Evolutionary conservation across 805 yeast species (phyloP), one percentile per base, ranked within the genome.

Genomic region (Vanderwaltozyma yarrowii): DNA sequence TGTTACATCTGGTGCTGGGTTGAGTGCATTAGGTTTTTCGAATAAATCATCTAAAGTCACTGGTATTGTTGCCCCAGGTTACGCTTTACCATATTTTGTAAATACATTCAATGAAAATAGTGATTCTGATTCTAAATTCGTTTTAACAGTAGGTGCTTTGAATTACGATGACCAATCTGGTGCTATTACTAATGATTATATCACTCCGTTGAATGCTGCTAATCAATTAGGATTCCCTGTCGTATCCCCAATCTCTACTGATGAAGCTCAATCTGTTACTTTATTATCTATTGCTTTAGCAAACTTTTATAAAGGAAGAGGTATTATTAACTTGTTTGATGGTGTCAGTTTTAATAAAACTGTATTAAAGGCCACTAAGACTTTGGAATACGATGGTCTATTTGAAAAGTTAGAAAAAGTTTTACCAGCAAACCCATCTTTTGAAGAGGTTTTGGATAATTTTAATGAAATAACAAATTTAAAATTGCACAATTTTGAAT

Each of bases 1-100:
- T 53, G 73, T 84, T 40, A 76, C 95, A 57, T 66, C 80, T 2
- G 96, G 96, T 50, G 92, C 95, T 24, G 84, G 89, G 33, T 71
- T 76, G 44, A 73, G 83, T 20, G 70, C 89, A 33, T 65, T 83
- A 36, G 96, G 96, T 28, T 88, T 78, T 62, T 59, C 74, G 38
- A 33, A 38, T 0, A 14, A 18, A 8, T 41, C 52, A 20, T 43
- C 49, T 19, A 37, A 45, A 19, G 45, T 54, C 2, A 67, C 78
- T 44, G 56, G 52, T 23, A 51, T 60, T 37, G 56, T 88, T 28
- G 69, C 79, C 33, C 79, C 88, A 30, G 73, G 85, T 23, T 74
- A 75, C 44, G 78, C 86, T 21, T 67, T 87, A 55, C 66, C 72
- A 16, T 76, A 70, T 52, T 78, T 88, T 76, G 75, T 73, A 38